phyloP scores from a whole-genome alignment of 257 asterid genomes.

The Hygrophila difformis region DNA sequence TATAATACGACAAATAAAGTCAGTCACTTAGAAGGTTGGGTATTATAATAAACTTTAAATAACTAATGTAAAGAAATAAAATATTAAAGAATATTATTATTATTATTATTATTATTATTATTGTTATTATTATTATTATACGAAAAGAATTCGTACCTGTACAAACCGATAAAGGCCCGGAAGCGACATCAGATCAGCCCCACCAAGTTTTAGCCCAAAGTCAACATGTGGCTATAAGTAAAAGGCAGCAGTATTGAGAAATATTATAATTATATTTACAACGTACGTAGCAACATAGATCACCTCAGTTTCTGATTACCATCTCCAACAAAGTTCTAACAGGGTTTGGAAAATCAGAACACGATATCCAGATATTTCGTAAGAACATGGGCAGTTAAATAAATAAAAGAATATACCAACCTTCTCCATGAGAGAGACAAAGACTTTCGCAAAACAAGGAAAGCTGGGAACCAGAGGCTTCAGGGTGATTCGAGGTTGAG shows the following conservation, averaged over 20 bases:
- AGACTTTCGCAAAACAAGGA: constrained; percentile 74
- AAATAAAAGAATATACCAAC: constrained; percentile 18
- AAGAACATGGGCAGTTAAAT: too few relatives aligned
- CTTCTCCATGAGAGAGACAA: constrained; percentile 64
- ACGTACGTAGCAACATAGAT: too few relatives aligned
- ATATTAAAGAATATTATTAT: too few relatives aligned
- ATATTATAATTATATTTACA: too few relatives aligned
- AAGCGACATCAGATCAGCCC: constrained; percentile 98
- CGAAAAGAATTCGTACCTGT: constrained; percentile 45
- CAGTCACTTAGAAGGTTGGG: too few relatives aligned
- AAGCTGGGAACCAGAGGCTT: constrained; percentile 98
- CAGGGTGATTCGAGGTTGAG: constrained; percentile 88
- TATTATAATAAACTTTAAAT: neutral
- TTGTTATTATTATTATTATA: too few relatives aligned
- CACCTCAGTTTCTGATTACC: constrained; percentile 7
- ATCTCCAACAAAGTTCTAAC: neutral
- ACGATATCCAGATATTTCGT: too few relatives aligned
- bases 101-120: too few relatives aligned
- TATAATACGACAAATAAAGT: too few relatives aligned
- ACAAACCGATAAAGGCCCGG: constrained; percentile 77
- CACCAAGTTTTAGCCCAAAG: constrained; percentile 78
- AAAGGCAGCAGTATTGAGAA: constrained; percentile 15
- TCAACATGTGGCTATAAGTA: constrained; percentile 89
- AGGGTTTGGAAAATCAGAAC: constrained; percentile 1
- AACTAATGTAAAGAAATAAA: constrained; percentile 4